Evolutionary conservation across 352 stramenopile species (phyloP).

Genomic region (Phytophthora foliorum): DNA sequence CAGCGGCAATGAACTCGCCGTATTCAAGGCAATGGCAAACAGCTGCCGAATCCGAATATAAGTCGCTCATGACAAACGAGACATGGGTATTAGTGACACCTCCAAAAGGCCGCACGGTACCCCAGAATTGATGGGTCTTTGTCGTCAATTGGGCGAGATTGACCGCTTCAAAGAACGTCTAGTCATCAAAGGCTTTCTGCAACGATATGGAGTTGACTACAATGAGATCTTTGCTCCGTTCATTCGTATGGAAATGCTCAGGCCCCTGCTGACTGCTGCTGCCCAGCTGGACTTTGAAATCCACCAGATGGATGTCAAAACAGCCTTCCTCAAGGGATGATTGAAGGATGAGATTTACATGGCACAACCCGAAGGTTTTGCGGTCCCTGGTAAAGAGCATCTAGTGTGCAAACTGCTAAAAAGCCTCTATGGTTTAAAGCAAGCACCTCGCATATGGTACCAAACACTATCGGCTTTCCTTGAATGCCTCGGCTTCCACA

Average conservation of each 20-base stretch:
- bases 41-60: not conserved
- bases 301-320: conserved; percentile 42
- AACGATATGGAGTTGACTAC: conserved; percentile 23
- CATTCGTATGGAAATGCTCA: conserved; percentile 12
- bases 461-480: conserved; percentile 14
- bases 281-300: not conserved
- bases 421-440: conserved; percentile 10
- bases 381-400: not conserved
- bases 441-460: conserved; percentile 20
- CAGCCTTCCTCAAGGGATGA: conserved; percentile 25
- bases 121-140: conserved; percentile 17
- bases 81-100: conserved; percentile 2
- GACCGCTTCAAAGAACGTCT: too few species aligned
- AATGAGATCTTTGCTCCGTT: conserved; percentile 15
- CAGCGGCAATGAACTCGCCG: not conserved
- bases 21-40: not conserved
- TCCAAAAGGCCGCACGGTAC: not conserved
- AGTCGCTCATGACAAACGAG: not conserved
- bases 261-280: conserved; percentile 1
- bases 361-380: conserved; percentile 18
- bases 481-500: not conserved
- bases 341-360: conserved; percentile 35
- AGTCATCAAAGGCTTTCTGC: conserved; percentile 20
- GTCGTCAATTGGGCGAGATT: conserved; percentile 17
- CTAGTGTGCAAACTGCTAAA: conserved; percentile 2